These are phyloP conservation scores for Sherardia arvensis DNA, from an alignment of 257 asterid species.

Conservation along the genomic window DNA sequence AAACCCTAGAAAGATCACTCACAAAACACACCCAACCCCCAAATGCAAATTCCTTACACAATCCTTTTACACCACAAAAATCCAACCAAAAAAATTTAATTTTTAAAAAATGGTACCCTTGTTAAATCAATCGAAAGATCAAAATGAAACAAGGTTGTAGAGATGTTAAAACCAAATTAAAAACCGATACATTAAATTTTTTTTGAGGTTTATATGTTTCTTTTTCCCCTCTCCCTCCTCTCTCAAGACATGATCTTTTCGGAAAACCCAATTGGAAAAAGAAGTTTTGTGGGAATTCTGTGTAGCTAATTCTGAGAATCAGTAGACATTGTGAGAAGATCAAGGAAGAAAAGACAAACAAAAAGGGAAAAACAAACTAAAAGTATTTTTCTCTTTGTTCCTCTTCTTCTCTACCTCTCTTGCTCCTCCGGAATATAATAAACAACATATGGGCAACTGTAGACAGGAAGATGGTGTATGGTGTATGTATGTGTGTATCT, in stretches of 20 bases:
- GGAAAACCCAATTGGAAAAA: neutral
- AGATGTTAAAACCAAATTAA: conserved; percentile 1
- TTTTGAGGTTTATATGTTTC: neutral
- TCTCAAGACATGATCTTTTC: neutral
- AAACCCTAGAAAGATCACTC: conserved; percentile 23
- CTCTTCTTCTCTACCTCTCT: conserved; percentile 35
- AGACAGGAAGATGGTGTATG: conserved; percentile 3
- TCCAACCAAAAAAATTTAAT: neutral
- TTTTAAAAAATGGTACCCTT: neutral
- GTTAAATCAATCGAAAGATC: conserved; percentile 3
- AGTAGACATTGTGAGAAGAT: conserved; percentile 32
- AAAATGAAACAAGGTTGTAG: conserved; percentile 2
- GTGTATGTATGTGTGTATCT: conserved; percentile 12
- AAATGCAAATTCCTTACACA: conserved; percentile 12
- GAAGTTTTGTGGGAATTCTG: conserved; percentile 7
- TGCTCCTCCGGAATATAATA: conserved; percentile 20
- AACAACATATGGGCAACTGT: conserved; percentile 6
- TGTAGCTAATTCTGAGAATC: conserved; percentile 12
- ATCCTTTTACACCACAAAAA: conserved; percentile 19
- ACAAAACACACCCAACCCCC: conserved; percentile 2
- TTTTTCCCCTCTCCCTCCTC: neutral
- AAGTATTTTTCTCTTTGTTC: conserved; percentile 24
- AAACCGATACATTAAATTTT: conserved; percentile 1
- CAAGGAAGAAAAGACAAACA: conserved; percentile 22
- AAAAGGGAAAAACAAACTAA: conserved; percentile 17